Conservation (phyloP, 768 basidiomycete species). For the Pleurotus salmoneostramineus region DNA sequence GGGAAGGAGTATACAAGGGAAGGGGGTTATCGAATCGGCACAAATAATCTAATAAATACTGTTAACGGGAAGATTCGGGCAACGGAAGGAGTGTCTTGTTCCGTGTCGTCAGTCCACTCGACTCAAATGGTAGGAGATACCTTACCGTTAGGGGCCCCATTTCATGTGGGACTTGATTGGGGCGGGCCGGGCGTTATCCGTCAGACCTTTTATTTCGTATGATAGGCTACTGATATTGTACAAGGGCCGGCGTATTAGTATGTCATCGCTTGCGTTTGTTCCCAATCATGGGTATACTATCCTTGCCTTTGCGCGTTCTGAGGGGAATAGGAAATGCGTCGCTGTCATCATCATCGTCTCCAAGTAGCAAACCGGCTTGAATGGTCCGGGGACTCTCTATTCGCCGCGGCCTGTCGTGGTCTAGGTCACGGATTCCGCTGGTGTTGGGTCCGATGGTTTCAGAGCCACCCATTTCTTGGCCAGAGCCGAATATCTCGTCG, state of each 20-base stretch:
- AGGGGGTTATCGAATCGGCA: not conserved
- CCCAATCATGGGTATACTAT: conserved; percentile 42
- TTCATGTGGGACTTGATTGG: conserved; percentile 9
- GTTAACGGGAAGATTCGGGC: conserved; percentile 6
- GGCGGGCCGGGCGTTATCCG: not conserved
- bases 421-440: conserved; percentile 54
- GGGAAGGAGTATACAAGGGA: conserved; percentile 2
- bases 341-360: conserved; percentile 67
- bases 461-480: conserved; percentile 42
- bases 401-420: conserved; percentile 16
- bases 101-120: not conserved
- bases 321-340: conserved; percentile 71
- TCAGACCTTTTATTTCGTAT: not conserved
- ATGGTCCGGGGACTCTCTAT: not conserved
- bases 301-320: conserved; percentile 63
- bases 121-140: conserved; percentile 7
- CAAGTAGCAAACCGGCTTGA: conserved; percentile 11
- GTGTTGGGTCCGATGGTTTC: conserved; percentile 57
- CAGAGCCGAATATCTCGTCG: conserved; percentile 45
- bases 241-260: not conserved
- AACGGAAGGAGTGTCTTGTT: conserved; percentile 8
- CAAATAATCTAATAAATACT: not conserved
- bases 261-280: conserved; percentile 64
- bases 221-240: not conserved
- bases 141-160: not conserved